Evolutionary conservation across 345 rosid species (phyloP).

Genomic region (Rhodamnia rubescens): DNA sequence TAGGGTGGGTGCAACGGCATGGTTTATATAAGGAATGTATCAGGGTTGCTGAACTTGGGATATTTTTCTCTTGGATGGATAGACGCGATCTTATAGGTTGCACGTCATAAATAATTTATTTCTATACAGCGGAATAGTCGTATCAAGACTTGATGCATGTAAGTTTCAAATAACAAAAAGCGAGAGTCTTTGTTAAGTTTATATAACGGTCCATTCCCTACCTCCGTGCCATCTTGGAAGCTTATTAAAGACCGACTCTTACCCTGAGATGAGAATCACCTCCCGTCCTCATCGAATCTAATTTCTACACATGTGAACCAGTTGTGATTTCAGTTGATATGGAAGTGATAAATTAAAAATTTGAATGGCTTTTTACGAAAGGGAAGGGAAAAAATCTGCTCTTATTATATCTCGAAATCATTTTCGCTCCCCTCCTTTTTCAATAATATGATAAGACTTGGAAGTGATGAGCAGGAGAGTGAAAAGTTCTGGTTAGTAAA

Average conservation of each 20-base stretch:
- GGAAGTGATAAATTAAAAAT: too few species aligned
- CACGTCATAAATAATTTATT: not conserved
- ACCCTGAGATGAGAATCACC: not conserved
- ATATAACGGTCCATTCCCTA: not conserved
- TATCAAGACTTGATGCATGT: not conserved
- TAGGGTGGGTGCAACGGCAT: not conserved
- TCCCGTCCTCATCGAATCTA: too few species aligned
- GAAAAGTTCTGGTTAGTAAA: too few species aligned
- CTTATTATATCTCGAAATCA: too few species aligned
- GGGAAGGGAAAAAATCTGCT: fast-evolving
- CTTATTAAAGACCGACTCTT: not conserved
- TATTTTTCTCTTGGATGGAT: not conserved
- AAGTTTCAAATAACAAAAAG: not conserved
- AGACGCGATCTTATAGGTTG: not conserved
- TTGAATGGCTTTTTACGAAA: fast-evolving
- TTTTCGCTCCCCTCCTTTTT: too few species aligned
- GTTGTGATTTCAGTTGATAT: not conserved
- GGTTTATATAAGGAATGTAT: not conserved
- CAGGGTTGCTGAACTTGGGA: not conserved
- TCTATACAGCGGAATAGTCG: not conserved
- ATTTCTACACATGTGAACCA: too few species aligned
- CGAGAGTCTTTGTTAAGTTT: not conserved
- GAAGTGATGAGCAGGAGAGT: not conserved
- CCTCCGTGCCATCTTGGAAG: not conserved
- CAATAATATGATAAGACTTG: too few species aligned